Percentiles rank a stretch among this genome's conserved stretches.
phyloP scores from a whole-genome alignment of 768 basidiomycete genomes.

The Tylopilus plumbeoviolaceoides region DNA sequence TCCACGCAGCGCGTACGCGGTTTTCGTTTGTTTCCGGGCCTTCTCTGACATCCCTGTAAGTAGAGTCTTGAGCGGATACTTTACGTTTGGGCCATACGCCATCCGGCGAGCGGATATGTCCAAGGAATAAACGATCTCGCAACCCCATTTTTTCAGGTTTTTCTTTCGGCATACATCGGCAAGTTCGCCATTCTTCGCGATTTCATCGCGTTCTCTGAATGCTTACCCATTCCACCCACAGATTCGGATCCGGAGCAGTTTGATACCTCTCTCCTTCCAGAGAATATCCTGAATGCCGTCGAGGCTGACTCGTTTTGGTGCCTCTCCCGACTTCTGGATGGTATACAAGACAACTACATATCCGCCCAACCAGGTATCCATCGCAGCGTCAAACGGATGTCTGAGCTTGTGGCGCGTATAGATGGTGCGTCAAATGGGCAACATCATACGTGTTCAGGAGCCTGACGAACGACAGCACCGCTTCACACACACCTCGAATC shows the following conservation, averaged over 20 bases:
- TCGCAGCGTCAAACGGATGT: slow-evolving; percentile 89
- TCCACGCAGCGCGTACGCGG: slow-evolving; percentile 79
- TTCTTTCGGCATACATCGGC: slow-evolving; percentile 94
- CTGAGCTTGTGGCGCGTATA: slow-evolving; percentile 85
- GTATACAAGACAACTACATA: slow-evolving; percentile 98
- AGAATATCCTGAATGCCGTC: slow-evolving; percentile 70
- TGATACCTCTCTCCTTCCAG: slow-evolving; percentile 72
- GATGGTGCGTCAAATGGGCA: slow-evolving; percentile 53
- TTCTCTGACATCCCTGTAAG: slow-evolving; percentile 21
- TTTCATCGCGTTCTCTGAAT: neutral
- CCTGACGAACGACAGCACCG: slow-evolving; percentile 50
- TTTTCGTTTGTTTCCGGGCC: neutral
- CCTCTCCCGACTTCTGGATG: slow-evolving; percentile 88
- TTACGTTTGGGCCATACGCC: slow-evolving; percentile 98
- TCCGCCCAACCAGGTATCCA: slow-evolving; percentile 96
- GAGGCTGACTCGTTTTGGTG: slow-evolving; percentile 99
- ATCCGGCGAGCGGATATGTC: slow-evolving; percentile 97
- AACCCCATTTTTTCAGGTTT: slow-evolving; percentile 97
- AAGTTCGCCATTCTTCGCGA: slow-evolving; percentile 21
- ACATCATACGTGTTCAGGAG: neutral
- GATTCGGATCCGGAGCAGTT: slow-evolving; percentile 90
- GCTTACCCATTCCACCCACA: slow-evolving; percentile 30
- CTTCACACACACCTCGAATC: slow-evolving; percentile 81
- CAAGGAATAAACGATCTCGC: slow-evolving; percentile 99
- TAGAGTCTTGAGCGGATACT: slow-evolving; percentile 92